Conservation (phyloP, 1,284 basidiomycete species). For the Ustilago loliicola region DNA sequence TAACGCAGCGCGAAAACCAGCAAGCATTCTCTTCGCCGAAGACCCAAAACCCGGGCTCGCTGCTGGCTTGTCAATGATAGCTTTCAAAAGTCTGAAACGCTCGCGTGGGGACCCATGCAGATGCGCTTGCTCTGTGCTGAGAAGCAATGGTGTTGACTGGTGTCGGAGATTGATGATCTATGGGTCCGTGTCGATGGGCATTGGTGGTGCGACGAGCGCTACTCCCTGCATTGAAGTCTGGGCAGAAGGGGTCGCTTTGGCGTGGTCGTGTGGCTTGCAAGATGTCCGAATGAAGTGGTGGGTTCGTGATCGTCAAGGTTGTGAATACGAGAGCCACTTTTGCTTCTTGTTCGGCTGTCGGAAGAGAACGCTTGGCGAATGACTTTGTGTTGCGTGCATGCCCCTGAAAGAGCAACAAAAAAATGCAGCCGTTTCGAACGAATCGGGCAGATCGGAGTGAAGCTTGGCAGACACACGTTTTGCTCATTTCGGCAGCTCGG, state of each 20-base stretch:
- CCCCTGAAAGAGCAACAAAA: conserved; percentile 12
- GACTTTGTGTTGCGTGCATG: background rate
- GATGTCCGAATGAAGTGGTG: background rate
- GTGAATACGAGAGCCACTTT: background rate
- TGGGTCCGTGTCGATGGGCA: background rate
- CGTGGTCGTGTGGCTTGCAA: conserved; percentile 1
- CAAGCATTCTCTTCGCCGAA: background rate
- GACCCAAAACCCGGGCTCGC: background rate
- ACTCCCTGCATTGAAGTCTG: background rate
- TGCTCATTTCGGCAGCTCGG: conserved; percentile 24
- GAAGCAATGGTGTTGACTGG: background rate
- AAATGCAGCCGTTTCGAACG: conserved; percentile 8
- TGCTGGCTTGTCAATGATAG: background rate
- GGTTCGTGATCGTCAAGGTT: background rate
- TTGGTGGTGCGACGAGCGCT: background rate
- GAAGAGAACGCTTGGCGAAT: conserved; percentile 6
- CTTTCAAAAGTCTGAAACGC: too few species aligned
- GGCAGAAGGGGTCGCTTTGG: too few species aligned
- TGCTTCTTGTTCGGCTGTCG: conserved; percentile 8
- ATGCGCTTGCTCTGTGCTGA: background rate
- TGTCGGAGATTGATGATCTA: background rate
- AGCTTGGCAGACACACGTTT: conserved; percentile 3
- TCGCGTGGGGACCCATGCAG: background rate
- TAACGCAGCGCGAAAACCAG: background rate
- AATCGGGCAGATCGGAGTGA: conserved; percentile 25